Evolutionary conservation across 495 filamentous ascomycete species (phyloP), one percentile per base, ranked within the genome.

Genomic region (Aspergillus haitiensis): DNA sequence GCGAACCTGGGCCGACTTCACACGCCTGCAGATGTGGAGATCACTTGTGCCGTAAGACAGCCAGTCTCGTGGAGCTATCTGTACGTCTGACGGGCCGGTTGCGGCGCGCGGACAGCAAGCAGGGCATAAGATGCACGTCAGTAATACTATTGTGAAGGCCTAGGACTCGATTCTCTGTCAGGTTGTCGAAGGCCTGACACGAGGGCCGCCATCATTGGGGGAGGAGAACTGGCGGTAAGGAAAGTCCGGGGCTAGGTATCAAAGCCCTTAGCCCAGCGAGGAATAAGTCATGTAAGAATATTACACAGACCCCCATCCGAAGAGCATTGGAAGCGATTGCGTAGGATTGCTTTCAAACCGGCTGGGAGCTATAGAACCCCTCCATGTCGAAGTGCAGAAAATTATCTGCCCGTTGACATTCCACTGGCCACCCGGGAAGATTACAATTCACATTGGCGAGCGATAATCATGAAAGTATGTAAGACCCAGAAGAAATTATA

Each of bases 51-150:
- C 40, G 57, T 18, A 48, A 27, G 53, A 61, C 61, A 39, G 64
- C 11, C 49, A 58, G 61, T 55, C 45, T 39, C 64, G 49, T 65
- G 60, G 57, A 52, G 60, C 66, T 60, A 64, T 59, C 61, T 59
- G 65, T 57, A 67, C 52, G 63, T 42, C 63, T 62, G 59, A 67
- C 65, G 65, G 68, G 54, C 63, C 61, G 68, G 56, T 50, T 66
- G 61, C 61, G 66, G 61, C 46, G 54, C 60, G 65, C 65, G 63
- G 64, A 62, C 61, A 60, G 56, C 49, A 51, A 52, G 57, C 55
- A 66, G 58, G 53, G 55, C 58, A 68, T 60, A 64, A 52, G 27
- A 68, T 64, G 66, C 66, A 68, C 48, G 66, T 61, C 62, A 61
- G 36, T 58, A 53, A 18, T 58, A 58, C 44, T 55, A 42, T 58